phyloP scores from a whole-genome alignment of 1,284 basidiomycete species.

The Ustanciosporium gigantosporum region DNA sequence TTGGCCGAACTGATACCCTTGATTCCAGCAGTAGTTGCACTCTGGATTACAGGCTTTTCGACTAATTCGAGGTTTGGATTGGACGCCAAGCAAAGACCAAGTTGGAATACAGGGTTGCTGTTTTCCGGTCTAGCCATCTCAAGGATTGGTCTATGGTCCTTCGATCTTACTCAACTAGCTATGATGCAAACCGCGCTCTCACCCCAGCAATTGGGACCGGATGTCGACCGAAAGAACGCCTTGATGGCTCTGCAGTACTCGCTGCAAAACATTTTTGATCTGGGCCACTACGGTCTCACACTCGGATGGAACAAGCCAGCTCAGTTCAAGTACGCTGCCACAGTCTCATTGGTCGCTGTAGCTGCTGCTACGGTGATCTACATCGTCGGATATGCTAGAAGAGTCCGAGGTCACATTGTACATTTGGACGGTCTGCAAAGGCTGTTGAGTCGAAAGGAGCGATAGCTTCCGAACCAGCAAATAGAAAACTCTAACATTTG shows the following conservation, averaged over 20 bases:
- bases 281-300: conserved; percentile 49
- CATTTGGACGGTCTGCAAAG: conserved; percentile 40
- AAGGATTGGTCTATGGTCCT: conserved; percentile 66
- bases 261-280: conserved; percentile 42
- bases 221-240: conserved; percentile 35
- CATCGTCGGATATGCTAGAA: conserved; percentile 40
- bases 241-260: conserved; percentile 46
- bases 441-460: conserved; percentile 21
- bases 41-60: conserved; percentile 39
- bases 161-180: conserved; percentile 66
- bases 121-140: conserved; percentile 65
- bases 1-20: conserved; percentile 40
- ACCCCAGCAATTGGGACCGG: conserved; percentile 18
- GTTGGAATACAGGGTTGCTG: conserved; percentile 44
- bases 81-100: conserved; percentile 19
- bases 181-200: conserved; percentile 54
- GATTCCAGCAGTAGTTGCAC: conserved; percentile 24
- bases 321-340: conserved; percentile 48
- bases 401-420: conserved; percentile 48
- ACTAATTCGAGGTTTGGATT: conserved; percentile 19
- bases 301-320: conserved; percentile 36
- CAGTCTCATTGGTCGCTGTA: conserved; percentile 37
- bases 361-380: conserved; percentile 43
- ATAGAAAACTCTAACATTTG: too few relatives aligned
- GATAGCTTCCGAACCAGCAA: too few relatives aligned